Conservation (phyloP, 139 green algal genomes). For the Coelastrella sp. region DNA sequence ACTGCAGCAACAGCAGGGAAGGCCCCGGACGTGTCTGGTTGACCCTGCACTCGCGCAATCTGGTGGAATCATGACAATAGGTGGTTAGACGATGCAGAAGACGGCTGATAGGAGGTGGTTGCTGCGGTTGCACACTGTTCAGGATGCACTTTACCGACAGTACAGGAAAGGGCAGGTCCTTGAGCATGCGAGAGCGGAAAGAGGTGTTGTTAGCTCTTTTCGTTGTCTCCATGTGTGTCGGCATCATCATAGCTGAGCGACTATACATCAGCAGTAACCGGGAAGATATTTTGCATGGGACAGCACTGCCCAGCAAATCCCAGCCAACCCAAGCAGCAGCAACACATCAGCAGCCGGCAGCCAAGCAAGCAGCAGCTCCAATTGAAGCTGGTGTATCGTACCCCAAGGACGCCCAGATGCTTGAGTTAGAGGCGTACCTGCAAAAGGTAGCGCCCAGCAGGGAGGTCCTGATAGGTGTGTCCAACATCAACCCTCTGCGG, state of each 20-base stretch:
- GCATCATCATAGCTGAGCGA: conserved; percentile 73
- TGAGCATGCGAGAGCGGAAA: conserved; percentile 44
- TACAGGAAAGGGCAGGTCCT: conserved; percentile 37
- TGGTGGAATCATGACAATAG: too few relatives aligned
- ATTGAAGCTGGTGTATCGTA: background rate
- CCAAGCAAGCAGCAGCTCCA: background rate
- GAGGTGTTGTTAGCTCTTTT: conserved; percentile 62
- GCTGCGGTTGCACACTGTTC: background rate
- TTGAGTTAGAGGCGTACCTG: conserved; percentile 59
- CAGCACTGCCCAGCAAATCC: conserved; percentile 11
- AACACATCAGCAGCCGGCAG: conserved; percentile 29
- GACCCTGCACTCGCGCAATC: too few relatives aligned
- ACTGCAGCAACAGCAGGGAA: too few relatives aligned
- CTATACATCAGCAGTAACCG: conserved; percentile 64
- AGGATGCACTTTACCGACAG: conserved; percentile 18
- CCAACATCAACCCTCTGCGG: conserved; percentile 85
- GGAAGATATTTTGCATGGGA: conserved; percentile 11
- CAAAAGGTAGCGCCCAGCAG: conserved; percentile 74
- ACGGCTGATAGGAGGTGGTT: too few relatives aligned
- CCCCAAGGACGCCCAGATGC: conserved; percentile 27
- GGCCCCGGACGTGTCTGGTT: too few relatives aligned
- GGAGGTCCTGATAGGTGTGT: conserved; percentile 93
- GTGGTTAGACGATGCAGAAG: too few relatives aligned
- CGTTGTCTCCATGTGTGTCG: conserved; percentile 71
- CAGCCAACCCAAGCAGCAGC: conserved; percentile 10